A percentile compares a stretch with the other conserved stretches of the same genome.
phyloP scores from a whole-genome alignment of 1,139 yeast genomes.

The Diutina neorugosa region DNA sequence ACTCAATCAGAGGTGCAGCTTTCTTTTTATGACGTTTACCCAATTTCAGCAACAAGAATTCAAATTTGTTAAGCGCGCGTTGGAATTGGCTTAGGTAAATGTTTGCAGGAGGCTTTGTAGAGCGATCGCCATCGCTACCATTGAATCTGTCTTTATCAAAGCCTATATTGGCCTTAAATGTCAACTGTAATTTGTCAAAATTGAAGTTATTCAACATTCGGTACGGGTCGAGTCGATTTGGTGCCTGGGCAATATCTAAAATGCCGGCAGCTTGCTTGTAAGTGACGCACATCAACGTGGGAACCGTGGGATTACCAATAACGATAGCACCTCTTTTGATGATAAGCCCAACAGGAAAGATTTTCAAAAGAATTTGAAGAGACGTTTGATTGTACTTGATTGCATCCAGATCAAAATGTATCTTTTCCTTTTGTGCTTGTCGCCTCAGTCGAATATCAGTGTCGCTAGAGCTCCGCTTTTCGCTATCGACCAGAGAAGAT shows the following conservation, averaged over 20 bases:
- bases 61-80: background rate
- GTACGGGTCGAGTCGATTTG: constrained; percentile 41
- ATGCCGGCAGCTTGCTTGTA: constrained; percentile 45
- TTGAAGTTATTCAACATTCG: constrained; percentile 30
- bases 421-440: background rate
- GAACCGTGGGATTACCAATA: constrained; percentile 69
- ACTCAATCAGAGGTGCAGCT: background rate
- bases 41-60: background rate
- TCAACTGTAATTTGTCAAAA: constrained; percentile 40
- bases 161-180: constrained; percentile 59
- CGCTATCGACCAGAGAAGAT: background rate
- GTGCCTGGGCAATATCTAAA: constrained; percentile 44
- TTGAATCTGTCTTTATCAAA: constrained; percentile 18
- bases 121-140: background rate
- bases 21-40: background rate
- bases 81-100: background rate
- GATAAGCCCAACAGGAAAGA: constrained; percentile 46
- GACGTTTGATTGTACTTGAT: background rate
- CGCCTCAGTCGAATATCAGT: background rate
- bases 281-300: constrained; percentile 56
- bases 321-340: constrained; percentile 65
- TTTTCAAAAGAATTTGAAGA: constrained; percentile 15
- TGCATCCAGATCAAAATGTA: background rate
- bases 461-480: background rate
- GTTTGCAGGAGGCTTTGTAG: background rate